Conservation (phyloP, 192 early-diverging fungal genomes). For the Globomyces pollinis-pini region DNA sequence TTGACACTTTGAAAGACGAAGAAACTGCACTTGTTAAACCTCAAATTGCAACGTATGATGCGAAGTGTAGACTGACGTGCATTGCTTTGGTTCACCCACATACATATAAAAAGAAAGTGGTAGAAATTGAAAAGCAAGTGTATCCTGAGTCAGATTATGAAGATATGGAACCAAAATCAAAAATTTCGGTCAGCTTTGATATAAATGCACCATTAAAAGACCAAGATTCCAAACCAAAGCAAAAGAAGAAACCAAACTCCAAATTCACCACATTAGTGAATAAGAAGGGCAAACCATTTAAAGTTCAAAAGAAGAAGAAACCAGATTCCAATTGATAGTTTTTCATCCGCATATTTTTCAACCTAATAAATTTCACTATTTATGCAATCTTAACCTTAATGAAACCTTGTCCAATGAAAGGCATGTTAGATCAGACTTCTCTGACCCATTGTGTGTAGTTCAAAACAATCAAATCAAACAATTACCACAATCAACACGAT, state of each 20-base stretch:
- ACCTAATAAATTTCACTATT: too few relatives aligned
- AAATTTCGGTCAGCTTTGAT: conserved; percentile 4
- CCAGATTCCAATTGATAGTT: too few relatives aligned
- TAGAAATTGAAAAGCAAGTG: neutral
- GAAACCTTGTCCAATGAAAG: too few relatives aligned
- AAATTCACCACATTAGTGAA: neutral
- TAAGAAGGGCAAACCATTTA: conserved; percentile 3
- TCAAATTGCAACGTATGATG: conserved; percentile 31
- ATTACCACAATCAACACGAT: too few relatives aligned
- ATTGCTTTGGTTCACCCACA: conserved; percentile 10
- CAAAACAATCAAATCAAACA: too few relatives aligned
- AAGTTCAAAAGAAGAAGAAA: conserved; percentile 3
- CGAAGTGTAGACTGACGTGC: conserved; percentile 39
- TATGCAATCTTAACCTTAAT: too few relatives aligned
- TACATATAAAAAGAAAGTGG: neutral
- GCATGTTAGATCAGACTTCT: too few relatives aligned
- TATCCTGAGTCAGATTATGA: conserved; percentile 11
- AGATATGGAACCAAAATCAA: neutral
- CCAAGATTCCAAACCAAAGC: neutral
- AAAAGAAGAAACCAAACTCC: conserved; percentile 1
- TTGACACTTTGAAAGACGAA: neutral
- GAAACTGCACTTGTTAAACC: neutral
- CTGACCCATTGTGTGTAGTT: too few relatives aligned
- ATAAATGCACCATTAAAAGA: neutral
- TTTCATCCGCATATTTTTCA: too few relatives aligned